These are phyloP conservation scores for Boletus huronensis DNA, from an alignment of 768 basidiomycete species.

Conservation along the genomic window DNA sequence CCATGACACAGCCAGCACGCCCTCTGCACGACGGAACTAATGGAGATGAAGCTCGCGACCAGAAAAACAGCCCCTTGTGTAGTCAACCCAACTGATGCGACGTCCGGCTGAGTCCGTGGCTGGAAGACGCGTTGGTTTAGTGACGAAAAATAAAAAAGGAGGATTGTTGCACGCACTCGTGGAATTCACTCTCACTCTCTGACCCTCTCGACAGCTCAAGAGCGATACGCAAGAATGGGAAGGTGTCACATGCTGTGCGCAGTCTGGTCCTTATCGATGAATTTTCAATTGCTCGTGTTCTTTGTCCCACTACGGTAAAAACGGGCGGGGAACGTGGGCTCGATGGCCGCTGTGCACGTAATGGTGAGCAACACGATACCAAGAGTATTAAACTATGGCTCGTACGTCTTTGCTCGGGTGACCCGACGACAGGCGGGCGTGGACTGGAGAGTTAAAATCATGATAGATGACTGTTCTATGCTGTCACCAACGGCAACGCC, in stretches of 20 bases:
- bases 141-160: neutral
- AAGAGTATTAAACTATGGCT: neutral
- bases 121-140: slow-evolving; percentile 2
- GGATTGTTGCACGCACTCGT: slow-evolving; percentile 1
- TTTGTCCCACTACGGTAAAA: neutral
- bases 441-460: neutral
- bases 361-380: slow-evolving; percentile 7
- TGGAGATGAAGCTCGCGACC: neutral
- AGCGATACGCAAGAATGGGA: neutral
- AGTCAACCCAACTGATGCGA: neutral
- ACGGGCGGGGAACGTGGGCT: neutral
- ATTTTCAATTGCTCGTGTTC: neutral
- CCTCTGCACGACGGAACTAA: neutral
- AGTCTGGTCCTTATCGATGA: neutral
- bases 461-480: slow-evolving; percentile 2
- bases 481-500: slow-evolving; percentile 7
- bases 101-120: slow-evolving; percentile 3
- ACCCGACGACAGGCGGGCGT: slow-evolving; percentile 6
- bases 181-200: neutral
- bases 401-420: slow-evolving; percentile 9
- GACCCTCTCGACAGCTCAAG: neutral
- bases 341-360: slow-evolving; percentile 1
- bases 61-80: neutral
- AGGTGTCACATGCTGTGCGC: neutral
- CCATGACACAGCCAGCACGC: neutral